phyloP scores from a whole-genome alignment of 2,329 filamentous ascomycete genomes.

The Sporothrix brunneoviolacea region DNA sequence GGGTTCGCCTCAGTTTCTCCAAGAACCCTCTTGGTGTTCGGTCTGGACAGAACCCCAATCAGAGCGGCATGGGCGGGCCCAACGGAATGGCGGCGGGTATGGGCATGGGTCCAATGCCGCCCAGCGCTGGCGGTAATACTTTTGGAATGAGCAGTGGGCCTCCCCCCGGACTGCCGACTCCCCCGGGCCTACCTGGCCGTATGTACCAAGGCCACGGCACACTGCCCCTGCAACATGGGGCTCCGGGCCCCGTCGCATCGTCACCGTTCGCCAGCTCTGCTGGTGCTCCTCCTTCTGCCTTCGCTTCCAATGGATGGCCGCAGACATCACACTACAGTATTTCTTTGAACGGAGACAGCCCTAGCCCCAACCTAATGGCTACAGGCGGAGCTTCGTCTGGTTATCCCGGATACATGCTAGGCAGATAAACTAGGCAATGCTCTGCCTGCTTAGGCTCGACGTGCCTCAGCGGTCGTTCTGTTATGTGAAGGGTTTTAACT shows the following conservation, averaged over 20 bases:
- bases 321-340: not conserved
- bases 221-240: not conserved
- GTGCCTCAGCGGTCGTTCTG: no score
- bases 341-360: constrained; percentile 6
- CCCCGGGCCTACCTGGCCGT: constrained; percentile 55
- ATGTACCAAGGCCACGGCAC: not conserved
- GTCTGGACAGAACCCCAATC: constrained; percentile 57
- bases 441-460: no score
- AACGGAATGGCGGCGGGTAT: constrained; percentile 44
- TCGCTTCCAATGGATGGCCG: constrained; percentile 5
- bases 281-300: constrained; percentile 15
- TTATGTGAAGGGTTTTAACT: no score
- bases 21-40: constrained; percentile 95
- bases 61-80: constrained; percentile 26
- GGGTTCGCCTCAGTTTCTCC: constrained; percentile 91
- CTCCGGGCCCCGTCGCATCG: not conserved
- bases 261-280: constrained; percentile 6
- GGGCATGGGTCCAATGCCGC: constrained; percentile 41
- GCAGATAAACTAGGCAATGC: constrained; percentile 8
- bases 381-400: constrained; percentile 13
- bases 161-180: constrained; percentile 71
- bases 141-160: constrained; percentile 68
- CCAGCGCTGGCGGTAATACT: constrained; percentile 37
- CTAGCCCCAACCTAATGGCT: constrained; percentile 1
- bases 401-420: constrained; percentile 25